Base-by-base conservation (phyloP, 352 stramenopile genomes). In the Pythium volutum region DNA sequence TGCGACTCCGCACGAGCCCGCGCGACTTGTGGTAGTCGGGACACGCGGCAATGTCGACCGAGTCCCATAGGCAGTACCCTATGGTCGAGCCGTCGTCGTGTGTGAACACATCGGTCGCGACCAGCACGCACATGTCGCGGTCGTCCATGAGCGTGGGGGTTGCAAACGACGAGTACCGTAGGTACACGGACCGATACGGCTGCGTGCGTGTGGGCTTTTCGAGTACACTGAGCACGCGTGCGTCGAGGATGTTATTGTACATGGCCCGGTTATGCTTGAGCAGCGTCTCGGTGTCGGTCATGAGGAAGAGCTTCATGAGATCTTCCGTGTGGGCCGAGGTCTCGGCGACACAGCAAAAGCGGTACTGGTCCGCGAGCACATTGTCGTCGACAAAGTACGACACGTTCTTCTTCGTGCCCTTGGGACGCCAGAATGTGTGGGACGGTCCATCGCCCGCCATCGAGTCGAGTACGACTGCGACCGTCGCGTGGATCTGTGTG, bases 31-130 rank as follows among this genome's bases (percentile, higher is more conserved):
- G 11, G 7, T 42, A 47, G 23, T 65, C 51, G 12, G 50, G 51
- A 20, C 51, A 59, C 23, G 55, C 31, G 8, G 49, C 33, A 8
- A 70, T 49, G 11, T 84, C 68, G 29, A 88, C 71, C 10, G 76
- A 85, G 55, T 88, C 76, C 74, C 75, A 85, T 11, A 88, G 68
- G 48, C 78, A 85, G 57, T 85, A 88, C 45, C 72, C 78, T 45
- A 85, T 76, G 0, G 70, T 81, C 1, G 76, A 80, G 29, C 72
- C 75, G 41, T 83, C 73, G 26, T 74, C 67, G 6, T 76, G 59
- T 20, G 38, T 50, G 38, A 64, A 64, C 22, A 64, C 33, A 33
- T 69, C 55, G 38, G 55, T 69, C 18, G 75, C 75, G 18, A 84
- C 72, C 1, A 70, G 69, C 10, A 83, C 43, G 34, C 75, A 83